These are phyloP conservation scores for Sclerotinia minor DNA, from an alignment of 2,329 filamentous ascomycete species.

Conservation along the genomic window DNA sequence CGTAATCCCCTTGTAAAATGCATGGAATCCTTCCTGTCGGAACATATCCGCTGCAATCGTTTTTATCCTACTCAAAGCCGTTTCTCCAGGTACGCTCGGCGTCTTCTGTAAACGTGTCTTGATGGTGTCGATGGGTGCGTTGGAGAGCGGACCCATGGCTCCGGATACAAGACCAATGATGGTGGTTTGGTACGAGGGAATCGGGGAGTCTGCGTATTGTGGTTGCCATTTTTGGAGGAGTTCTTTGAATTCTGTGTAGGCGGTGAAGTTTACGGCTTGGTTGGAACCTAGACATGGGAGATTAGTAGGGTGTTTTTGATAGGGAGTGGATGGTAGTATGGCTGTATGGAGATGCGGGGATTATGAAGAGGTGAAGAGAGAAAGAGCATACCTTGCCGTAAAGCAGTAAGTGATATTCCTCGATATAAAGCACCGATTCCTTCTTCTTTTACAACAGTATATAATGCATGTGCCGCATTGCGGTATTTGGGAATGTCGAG, in stretches of 20 bases:
- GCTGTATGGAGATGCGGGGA: neutral
- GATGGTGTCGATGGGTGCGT: conserved; percentile 98
- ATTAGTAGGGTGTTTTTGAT: neutral
- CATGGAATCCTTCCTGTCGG: conserved; percentile 88
- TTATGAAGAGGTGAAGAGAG: neutral
- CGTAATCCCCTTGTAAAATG: conserved; percentile 99
- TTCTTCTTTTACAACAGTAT: conserved; percentile 91
- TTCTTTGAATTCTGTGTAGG: conserved; percentile 91
- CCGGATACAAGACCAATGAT: conserved; percentile 83
- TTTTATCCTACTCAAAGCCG: conserved; percentile 75
- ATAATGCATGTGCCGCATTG: conserved; percentile 79
- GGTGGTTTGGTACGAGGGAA: conserved; percentile 89
- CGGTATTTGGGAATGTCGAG: conserved; percentile 96
- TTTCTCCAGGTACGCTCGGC: conserved; percentile 77
- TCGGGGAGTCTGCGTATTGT: conserved; percentile 59
- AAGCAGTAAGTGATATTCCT: conserved; percentile 87
- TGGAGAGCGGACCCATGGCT: conserved; percentile 93
- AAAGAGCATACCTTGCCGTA: conserved; percentile 72
- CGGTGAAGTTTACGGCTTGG: conserved; percentile 98
- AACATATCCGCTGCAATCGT: conserved; percentile 82
- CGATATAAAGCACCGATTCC: conserved; percentile 85
- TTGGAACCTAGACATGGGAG: conserved; percentile 54
- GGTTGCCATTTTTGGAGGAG: conserved; percentile 72
- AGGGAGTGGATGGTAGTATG: neutral
- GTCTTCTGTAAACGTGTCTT: conserved; percentile 95